phyloP scores from a whole-genome alignment of 2,329 filamentous ascomycete genomes.

The Whalleya microplaca region DNA sequence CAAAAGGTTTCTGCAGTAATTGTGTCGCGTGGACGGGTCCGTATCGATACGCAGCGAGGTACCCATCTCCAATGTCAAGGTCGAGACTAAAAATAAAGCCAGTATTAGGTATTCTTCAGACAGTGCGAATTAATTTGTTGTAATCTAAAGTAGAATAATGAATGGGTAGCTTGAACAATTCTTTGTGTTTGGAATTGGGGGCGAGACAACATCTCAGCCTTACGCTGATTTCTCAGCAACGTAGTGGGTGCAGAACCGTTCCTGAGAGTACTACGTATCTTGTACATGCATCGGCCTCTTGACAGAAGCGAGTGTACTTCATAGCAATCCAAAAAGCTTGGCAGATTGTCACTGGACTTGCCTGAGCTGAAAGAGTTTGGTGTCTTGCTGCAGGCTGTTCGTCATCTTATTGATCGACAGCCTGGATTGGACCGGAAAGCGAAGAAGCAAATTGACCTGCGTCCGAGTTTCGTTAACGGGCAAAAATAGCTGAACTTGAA shows the following conservation, averaged over 20 bases:
- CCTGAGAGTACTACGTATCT: background rate
- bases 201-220: conserved; percentile 17
- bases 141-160: background rate
- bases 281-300: background rate
- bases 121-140: background rate
- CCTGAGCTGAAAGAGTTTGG: background rate
- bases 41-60: background rate
- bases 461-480: background rate
- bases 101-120: background rate
- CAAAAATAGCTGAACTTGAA: conserved; percentile 17
- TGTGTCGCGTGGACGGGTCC: background rate
- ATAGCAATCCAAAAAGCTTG: background rate
- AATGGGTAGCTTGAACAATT: background rate
- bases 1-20: background rate
- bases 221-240: background rate
- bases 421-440: background rate
- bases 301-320: background rate
- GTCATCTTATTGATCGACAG: background rate
- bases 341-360: background rate
- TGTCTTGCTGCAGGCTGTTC: background rate
- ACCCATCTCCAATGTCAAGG: background rate
- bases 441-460: conserved; percentile 1
- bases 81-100: background rate
- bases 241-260: background rate
- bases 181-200: background rate